phyloP scores from a whole-genome alignment of 768 basidiomycete genomes.

The Tubosaeta sp. region DNA sequence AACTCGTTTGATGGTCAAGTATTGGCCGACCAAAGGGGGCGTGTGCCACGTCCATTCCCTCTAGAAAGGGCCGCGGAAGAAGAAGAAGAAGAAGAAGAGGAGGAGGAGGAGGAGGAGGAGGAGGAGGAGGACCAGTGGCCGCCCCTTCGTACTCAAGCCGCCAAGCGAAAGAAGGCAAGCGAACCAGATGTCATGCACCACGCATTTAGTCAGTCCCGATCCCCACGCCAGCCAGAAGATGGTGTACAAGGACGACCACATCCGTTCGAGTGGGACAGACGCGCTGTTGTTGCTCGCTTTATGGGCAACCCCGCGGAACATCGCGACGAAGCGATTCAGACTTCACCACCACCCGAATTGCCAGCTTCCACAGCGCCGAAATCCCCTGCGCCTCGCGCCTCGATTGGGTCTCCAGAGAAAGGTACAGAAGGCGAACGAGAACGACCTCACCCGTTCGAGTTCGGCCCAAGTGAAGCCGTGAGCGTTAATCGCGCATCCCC shows the following conservation, averaged over 20 bases:
- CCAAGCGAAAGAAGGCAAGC: not conserved
- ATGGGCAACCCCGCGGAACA: not conserved
- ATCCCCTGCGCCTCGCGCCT: constrained; percentile 14
- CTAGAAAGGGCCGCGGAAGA: not conserved
- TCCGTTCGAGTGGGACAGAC: not conserved
- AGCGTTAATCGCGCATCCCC: constrained; percentile 1
- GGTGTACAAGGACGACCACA: not conserved
- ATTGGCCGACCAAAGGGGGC: constrained; percentile 18
- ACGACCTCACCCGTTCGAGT: not conserved
- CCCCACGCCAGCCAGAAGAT: not conserved
- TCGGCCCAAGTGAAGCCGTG: not conserved
- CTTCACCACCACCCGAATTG: not conserved
- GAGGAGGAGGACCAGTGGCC: constrained; percentile 10
- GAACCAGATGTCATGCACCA: constrained; percentile 6
- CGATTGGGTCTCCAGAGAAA: not conserved
- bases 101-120: not conserved
- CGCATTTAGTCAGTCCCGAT: constrained; percentile 12
- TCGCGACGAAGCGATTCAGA: not conserved
- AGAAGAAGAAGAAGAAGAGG: not conserved
- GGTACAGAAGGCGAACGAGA: not conserved
- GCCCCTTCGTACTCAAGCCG: constrained; percentile 6
- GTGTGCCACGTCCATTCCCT: constrained; percentile 7
- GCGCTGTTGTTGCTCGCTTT: not conserved
- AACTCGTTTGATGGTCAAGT: constrained; percentile 15
- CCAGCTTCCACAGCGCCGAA: not conserved